Evolutionary conservation across 208 protist species (phyloP), one percentile per base, ranked within the genome.

Genomic region (Acanthamoeba sp.): DNA sequence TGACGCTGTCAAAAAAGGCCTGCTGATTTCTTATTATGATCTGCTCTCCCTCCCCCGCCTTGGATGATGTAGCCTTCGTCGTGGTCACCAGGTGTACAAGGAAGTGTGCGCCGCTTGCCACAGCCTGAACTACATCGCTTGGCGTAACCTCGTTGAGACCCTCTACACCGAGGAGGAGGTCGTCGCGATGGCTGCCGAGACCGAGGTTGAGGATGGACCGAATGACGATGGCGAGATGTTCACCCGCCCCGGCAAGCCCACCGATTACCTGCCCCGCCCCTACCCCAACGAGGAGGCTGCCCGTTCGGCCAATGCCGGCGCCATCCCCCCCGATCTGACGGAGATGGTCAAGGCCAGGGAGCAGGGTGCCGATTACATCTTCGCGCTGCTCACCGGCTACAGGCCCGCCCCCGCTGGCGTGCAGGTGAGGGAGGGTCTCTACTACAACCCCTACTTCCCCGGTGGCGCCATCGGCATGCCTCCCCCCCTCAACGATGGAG

Each of bases 391-490:
- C 29, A 99, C 99, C 27, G 99, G 91, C 71, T 99, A 99, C 97
- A 76, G 71, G 32, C 96, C 98, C 6, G 94, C 98, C 36, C 98
- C 98, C 22, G 96, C 96, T 27, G 98, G 98, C 94, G 94, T 99
- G 48, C 97, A 97, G 93, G 97, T 99, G 96, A 98, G 98, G 91
- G 98, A 99, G 95, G 99, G 99, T 71, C 97, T 99, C 91, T 98
- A 99, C 97, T 99, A 98, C 97, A 99, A 99, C 96, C 98, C 99
- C 16, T 99, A 99, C 97, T 99, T 99, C 96, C 98, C 99, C 94
- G 99, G 99, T 88, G 98, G 98, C 92, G 98, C 98, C 66, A 99
- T 99, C 95, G 98, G 98, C 94, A 99, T 99, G 99, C 98, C 99
- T 20, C 98, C 97, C 57, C 99, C 98, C 22, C 97, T 99, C 2